Base-by-base conservation (phyloP, 495 filamentous ascomycete species). In the Aspergillus campestris region DNA sequence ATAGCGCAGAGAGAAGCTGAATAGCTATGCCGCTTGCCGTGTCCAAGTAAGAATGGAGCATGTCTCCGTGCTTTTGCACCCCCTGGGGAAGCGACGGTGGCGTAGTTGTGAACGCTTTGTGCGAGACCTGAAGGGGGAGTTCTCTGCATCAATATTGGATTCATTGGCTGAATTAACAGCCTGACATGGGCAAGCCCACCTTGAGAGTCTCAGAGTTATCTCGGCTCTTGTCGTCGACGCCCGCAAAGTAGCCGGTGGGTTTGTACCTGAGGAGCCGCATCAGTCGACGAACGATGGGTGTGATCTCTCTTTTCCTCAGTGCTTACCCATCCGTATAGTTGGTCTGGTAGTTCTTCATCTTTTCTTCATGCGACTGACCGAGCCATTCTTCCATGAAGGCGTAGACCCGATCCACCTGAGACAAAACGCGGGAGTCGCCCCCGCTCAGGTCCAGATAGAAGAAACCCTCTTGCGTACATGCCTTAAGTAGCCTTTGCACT, bases 311-410 rank as follows among this genome's bases (percentile, higher is more conserved):
- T 24, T 24, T 24, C 18, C 4, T 24, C 18, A 24, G 18, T 24
- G 11, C 31, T 18, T 28, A 41, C 37, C 38, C 45, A 41, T 33
- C 13, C 4, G 29, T 47, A 40, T 41, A 30, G 8, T 14, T 34
- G 5, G 4, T 10, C 14, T 31, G 29, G 8, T 40, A 37, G 30
- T 37, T 13, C 34, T 37, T 52, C 44, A 46, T 38, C 40, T 55
- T 43, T 31, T 28, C 28, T 55, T 74, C 73, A 29, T 71, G 57
- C 11, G 70, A 69, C 0, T 64, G 56, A 29, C 67, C 64, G 55
- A 78, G 74, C 57, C 72, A 75, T 42, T 68, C 65, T 53, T 75
- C 52, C 67, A 76, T 75, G 33, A 78, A 64, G 49, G 71, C 64
- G 35, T 73, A 63, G 18, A 66, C 66, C 48, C 72, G 63, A 50